These are phyloP conservation scores for Thraustochytrium striatum DNA, from an alignment of 352 stramenopile genomes.

Conservation along the genomic window DNA sequence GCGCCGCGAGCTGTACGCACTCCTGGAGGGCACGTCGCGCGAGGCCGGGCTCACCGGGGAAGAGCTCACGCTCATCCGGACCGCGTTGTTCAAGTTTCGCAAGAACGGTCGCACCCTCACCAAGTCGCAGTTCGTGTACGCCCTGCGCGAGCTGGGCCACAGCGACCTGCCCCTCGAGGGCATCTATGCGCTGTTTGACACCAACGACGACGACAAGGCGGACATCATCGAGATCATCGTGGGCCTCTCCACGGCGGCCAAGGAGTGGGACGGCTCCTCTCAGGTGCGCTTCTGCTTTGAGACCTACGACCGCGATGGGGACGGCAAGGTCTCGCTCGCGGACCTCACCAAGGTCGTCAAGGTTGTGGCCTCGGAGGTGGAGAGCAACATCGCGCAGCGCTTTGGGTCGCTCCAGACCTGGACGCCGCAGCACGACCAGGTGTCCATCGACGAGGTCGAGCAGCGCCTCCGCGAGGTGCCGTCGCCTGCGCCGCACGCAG, in stretches of 20 bases:
- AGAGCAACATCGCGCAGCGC: neutral
- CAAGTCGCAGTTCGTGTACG: neutral
- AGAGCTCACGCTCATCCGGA: slow-evolving; percentile 31
- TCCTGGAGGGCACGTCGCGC: slow-evolving; percentile 33
- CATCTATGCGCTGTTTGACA: slow-evolving; percentile 42
- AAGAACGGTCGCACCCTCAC: neutral
- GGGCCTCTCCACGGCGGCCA: slow-evolving; percentile 28
- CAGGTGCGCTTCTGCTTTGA: slow-evolving; percentile 47
- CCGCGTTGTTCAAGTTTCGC: slow-evolving; percentile 37
- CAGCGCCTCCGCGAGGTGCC: too few species aligned
- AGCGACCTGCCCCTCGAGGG: slow-evolving; percentile 1
- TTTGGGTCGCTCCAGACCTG: too few species aligned
- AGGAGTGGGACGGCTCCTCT: slow-evolving; percentile 16
- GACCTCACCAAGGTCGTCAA: slow-evolving; percentile 17
- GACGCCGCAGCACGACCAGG: too few species aligned
- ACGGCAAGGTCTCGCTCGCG: slow-evolving; percentile 21
- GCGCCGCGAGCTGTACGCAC: slow-evolving; percentile 11
- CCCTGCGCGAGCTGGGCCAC: slow-evolving; percentile 27
- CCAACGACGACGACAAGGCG: neutral
- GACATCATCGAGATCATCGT: slow-evolving; percentile 44
- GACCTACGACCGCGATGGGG: slow-evolving; percentile 34
- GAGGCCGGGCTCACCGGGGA: slow-evolving; percentile 23
- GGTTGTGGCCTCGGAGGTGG: slow-evolving; percentile 29
- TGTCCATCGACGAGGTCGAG: too few species aligned
- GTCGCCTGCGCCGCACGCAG: too few species aligned